These are phyloP conservation scores for Balansia obtecta DNA, from an alignment of 2,329 filamentous ascomycete species.

Conservation along the genomic window DNA sequence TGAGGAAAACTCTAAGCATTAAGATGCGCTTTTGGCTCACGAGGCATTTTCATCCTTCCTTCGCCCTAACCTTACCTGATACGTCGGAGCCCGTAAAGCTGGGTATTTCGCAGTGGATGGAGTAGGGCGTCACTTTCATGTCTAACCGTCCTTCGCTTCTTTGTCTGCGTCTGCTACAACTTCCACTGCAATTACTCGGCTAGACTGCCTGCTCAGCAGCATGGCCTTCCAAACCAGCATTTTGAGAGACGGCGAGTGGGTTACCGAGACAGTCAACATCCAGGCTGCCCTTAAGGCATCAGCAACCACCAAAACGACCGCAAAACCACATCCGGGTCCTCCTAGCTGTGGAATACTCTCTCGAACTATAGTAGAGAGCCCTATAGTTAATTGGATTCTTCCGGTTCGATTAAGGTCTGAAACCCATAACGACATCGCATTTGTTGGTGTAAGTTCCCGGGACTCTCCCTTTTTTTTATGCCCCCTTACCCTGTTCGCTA, in stretches of 20 bases:
- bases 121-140: not conserved
- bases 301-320: slow-evolving; percentile 17
- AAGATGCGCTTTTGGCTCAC: not conserved
- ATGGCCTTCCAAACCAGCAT: slow-evolving; percentile 43
- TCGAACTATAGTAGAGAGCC: slow-evolving; percentile 64
- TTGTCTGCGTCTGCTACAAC: not conserved
- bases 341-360: slow-evolving; percentile 63
- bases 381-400: slow-evolving; percentile 63
- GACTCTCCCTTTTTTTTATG: not conserved
- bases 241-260: slow-evolving; percentile 42
- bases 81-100: not conserved
- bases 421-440: slow-evolving; percentile 67
- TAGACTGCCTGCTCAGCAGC: slow-evolving; percentile 8
- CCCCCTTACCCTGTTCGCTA: not conserved
- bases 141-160: not conserved
- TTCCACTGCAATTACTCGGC: not conserved
- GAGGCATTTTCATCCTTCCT: not conserved
- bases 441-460: slow-evolving; percentile 55
- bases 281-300: slow-evolving; percentile 28
- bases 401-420: slow-evolving; percentile 65
- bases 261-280: slow-evolving; percentile 37
- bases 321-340: slow-evolving; percentile 22
- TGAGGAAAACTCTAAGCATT: not conserved
- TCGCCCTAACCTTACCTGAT: not conserved
- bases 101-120: not conserved